These are phyloP conservation scores for Coleophoma crateriformis DNA, from an alignment of 2,329 filamentous ascomycete genomes.

Conservation along the genomic window DNA sequence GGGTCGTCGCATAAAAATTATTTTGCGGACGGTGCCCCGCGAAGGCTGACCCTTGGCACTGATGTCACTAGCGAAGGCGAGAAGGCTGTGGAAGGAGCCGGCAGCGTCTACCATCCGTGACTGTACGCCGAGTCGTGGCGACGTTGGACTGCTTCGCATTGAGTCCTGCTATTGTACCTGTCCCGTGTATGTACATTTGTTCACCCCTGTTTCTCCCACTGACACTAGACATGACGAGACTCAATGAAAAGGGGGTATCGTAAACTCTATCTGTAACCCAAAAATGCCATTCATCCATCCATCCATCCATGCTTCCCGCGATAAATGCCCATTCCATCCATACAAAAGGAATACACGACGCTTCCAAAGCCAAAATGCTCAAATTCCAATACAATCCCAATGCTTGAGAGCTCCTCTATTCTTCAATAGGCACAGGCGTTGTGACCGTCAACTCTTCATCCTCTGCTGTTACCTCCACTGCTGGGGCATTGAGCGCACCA, in stretches of 20 bases:
- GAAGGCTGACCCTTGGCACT: not conserved
- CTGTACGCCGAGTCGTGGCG: too few relatives aligned
- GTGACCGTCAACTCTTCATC: constrained; percentile 11
- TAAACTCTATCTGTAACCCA: not conserved
- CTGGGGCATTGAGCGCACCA: constrained; percentile 1
- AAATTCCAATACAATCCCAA: not conserved
- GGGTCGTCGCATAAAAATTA: constrained; percentile 9
- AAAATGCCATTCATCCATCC: not conserved
- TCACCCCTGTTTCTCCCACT: too few relatives aligned
- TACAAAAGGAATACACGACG: not conserved
- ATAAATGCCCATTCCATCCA: not conserved
- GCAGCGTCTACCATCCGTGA: too few relatives aligned
- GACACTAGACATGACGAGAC: too few relatives aligned
- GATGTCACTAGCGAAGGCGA: too few relatives aligned
- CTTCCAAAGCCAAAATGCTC: not conserved
- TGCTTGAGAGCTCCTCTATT: constrained; percentile 10
- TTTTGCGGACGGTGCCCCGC: not conserved
- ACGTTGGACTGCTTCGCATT: too few relatives aligned
- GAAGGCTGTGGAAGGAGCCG: not conserved
- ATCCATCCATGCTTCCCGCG: not conserved
- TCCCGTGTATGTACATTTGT: too few relatives aligned
- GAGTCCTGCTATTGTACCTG: too few relatives aligned
- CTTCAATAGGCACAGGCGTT: constrained; percentile 17
- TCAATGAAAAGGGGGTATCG: not conserved
- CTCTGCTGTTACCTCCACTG: not conserved